These are phyloP conservation scores for Saxispiralis lemnorum DNA, from an alignment of 495 filamentous ascomycete species.

Conservation along the genomic window DNA sequence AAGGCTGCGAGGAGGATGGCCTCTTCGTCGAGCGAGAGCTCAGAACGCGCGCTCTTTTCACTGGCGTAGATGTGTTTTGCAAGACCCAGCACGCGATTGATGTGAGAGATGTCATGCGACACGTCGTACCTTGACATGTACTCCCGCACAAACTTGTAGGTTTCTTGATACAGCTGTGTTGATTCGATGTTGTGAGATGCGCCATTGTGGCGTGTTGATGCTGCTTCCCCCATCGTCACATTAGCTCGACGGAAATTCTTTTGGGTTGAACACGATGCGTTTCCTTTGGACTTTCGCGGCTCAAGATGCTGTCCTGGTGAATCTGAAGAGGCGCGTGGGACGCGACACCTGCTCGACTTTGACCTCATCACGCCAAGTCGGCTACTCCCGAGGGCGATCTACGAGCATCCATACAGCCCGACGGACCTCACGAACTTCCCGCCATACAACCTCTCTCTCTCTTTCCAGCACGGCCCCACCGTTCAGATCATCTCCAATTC, in stretches of 20 bases:
- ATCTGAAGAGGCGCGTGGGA: not conserved
- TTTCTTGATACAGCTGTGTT: constrained; percentile 8
- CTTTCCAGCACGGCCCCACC: not conserved
- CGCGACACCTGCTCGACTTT: not conserved
- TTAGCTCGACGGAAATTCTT: no score
- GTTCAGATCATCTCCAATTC: not conserved
- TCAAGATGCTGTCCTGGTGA: no score
- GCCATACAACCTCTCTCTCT: not conserved
- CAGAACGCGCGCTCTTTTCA: constrained; percentile 24
- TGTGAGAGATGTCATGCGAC: constrained; percentile 73
- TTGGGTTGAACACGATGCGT: no score
- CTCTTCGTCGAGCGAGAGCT: constrained; percentile 6
- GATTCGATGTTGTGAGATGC: constrained; percentile 8
- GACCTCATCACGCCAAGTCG: not conserved
- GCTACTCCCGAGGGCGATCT: not conserved
- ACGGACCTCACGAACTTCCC: not conserved
- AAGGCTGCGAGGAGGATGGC: constrained; percentile 56
- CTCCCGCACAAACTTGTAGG: constrained; percentile 34
- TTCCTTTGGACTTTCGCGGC: no score
- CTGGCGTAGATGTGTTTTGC: constrained; percentile 40
- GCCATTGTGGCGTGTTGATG: no score
- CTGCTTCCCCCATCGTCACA: no score
- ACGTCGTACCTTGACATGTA: constrained; percentile 74
- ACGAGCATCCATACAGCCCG: not conserved
- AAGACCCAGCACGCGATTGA: constrained; percentile 58